phyloP scores from a whole-genome alignment of 768 basidiomycete species.

The Chlorophyllum brunneum region DNA sequence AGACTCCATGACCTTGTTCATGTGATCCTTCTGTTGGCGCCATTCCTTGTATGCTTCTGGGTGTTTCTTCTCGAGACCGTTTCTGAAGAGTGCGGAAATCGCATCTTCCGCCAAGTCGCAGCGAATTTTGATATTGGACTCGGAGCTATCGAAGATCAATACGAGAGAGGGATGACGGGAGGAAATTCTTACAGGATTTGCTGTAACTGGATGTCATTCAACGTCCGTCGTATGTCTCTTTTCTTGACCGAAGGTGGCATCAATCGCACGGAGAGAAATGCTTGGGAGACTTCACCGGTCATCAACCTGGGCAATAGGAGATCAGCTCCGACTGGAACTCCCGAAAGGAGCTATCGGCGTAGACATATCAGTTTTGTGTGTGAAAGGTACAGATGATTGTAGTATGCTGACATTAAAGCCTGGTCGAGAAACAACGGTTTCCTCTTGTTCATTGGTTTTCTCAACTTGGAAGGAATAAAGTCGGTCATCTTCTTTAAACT shows the following conservation, averaged over 20 bases:
- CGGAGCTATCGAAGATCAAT: not conserved
- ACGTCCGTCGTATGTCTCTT: too few relatives aligned
- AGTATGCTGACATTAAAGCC: slow-evolving; percentile 42
- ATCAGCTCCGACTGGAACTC: not conserved
- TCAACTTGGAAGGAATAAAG: slow-evolving; percentile 51
- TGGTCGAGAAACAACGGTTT: slow-evolving; percentile 35
- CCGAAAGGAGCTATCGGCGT: not conserved
- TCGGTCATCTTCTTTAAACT: slow-evolving; percentile 46
- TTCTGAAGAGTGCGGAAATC: not conserved
- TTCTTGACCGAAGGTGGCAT: not conserved
- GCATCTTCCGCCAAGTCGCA: slow-evolving; percentile 3
- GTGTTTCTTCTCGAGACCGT: slow-evolving; percentile 4
- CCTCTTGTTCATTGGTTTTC: slow-evolving; percentile 54
- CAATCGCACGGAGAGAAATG: not conserved
- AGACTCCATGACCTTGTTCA: not conserved
- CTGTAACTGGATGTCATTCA: not conserved
- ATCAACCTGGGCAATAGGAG: not conserved
- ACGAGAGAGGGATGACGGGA: not conserved
- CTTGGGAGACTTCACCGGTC: not conserved
- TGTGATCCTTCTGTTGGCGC: not conserved
- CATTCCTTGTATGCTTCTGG: not conserved
- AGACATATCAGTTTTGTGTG: not conserved
- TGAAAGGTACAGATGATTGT: not conserved
- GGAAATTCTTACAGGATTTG: not conserved
- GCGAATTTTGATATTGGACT: not conserved